Percentiles rank a stretch among this genome's conserved stretches.
Conservation (phyloP, 129 eudicot species). For the Helianthus tuberosus region DNA sequence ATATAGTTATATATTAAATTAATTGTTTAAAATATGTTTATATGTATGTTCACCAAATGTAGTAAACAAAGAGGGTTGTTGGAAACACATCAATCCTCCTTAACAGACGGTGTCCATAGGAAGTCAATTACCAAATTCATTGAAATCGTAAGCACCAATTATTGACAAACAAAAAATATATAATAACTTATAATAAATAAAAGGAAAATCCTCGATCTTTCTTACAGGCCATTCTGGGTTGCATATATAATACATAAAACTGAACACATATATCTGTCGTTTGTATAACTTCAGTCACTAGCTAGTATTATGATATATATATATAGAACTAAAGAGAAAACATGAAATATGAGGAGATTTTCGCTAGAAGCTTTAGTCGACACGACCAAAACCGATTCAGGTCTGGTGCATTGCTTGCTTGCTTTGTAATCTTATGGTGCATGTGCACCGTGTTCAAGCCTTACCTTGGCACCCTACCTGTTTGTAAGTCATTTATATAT, state of each 20-base stretch:
- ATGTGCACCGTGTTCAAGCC: constrained; percentile 52
- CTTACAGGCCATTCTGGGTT: neutral
- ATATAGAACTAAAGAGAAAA: neutral
- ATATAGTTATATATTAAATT: too few species aligned
- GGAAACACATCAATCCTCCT: constrained; percentile 29
- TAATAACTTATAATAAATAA: neutral
- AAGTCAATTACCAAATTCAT: constrained; percentile 35
- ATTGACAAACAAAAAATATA: constrained; percentile 2
- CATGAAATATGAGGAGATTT: constrained; percentile 35
- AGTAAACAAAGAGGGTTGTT: constrained; percentile 17
- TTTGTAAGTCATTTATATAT: constrained; percentile 27
- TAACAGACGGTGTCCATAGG: constrained; percentile 7
- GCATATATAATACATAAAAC: neutral
- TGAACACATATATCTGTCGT: neutral
- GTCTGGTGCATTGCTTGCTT: constrained; percentile 44
- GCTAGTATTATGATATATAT: constrained; percentile 4
- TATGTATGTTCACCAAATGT: neutral
- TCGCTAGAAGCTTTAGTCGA: constrained; percentile 54
- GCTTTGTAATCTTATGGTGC: constrained; percentile 43
- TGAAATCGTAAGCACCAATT: constrained; percentile 33
- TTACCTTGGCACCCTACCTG: constrained; percentile 38
- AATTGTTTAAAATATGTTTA: too few species aligned
- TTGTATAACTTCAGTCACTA: neutral
- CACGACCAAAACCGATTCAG: constrained; percentile 51
- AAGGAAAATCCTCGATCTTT: neutral